Base-by-base conservation (phyloP, 2,329 filamentous ascomycete species). In the Colletotrichum viniferum region DNA sequence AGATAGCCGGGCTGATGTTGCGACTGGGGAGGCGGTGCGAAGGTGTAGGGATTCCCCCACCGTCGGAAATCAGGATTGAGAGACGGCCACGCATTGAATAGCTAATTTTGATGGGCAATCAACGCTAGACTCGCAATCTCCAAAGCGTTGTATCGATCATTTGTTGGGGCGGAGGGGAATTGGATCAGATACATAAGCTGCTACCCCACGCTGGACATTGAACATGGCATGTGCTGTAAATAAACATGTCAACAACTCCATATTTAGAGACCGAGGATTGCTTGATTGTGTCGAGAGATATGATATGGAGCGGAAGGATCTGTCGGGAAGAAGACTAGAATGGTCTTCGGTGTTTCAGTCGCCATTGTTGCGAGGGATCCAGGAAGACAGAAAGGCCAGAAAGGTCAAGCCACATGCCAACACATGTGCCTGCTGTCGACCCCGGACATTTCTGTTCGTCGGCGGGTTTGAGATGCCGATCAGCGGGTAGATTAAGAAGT, bases 51-150 rank as follows among this genome's bases (percentile, higher is more conserved):
- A 43, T 62, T 63, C 62, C 72, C 70, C 34, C 34, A 14, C 32
- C 67, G 32, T 65, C 61, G 18, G 24, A 72, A 72, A 74, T 32
- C 73, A 55, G 64, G 69, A 63, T 58, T 65, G 30, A 24, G 28
- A 21, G 62, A 36, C 30, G 34, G 21, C 26, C 26, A 28, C 34
- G 72, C 72, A 74, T 74, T 66, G 52, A 74, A 32, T 74, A 62
- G 68, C 55, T 71, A 72, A 74, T 74, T 71, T 74, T 71, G 61
- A 71, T 66, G 30, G 61, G 72, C 73, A 75, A 73, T 73, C 69
- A 67, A 72, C 32, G 55, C 73, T 67, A 62, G 73, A 62, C 56
- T 67, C 58, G 56, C 26, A 75, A 75, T 73, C 56, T 75, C 69
- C 18, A 75, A 36, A 28, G 36, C 63, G 55, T 56, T 48, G 73